Evolutionary conservation across 192 early-diverging fungal genomes (phyloP).

Genomic region (Jimgerdemannia lactiflua): DNA sequence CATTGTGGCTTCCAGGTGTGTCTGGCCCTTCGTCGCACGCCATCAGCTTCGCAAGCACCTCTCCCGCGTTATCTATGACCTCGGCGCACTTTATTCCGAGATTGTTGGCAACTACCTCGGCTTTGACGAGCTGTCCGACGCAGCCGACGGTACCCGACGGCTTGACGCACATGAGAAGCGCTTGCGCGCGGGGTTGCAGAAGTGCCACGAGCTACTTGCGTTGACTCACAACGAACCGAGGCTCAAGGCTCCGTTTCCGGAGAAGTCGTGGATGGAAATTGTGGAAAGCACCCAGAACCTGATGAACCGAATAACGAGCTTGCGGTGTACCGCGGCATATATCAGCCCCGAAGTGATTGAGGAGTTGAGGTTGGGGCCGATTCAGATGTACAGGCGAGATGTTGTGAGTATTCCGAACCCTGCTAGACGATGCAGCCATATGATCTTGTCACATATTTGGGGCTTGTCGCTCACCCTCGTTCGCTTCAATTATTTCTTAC

Average conservation of each 20-base stretch:
- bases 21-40: constrained; percentile 74
- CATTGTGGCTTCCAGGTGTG: constrained; percentile 26
- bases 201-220: constrained; percentile 42
- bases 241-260: constrained; percentile 68
- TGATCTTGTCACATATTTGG: not conserved
- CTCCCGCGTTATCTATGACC: constrained; percentile 33
- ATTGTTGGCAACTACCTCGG: constrained; percentile 38
- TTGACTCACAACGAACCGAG: constrained; percentile 70
- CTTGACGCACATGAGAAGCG: constrained; percentile 4
- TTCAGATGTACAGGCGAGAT: constrained; percentile 38
- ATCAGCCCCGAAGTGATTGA: constrained; percentile 33
- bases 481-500: not conserved
- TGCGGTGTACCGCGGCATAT: constrained; percentile 44
- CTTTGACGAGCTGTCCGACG: not conserved
- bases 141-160: constrained; percentile 10
- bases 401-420: constrained; percentile 30
- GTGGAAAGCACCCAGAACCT: constrained; percentile 61
- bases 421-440: too few species aligned
- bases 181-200: constrained; percentile 17
- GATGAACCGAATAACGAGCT: constrained; percentile 66
- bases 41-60: constrained; percentile 58
- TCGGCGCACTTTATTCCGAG: constrained; percentile 60
- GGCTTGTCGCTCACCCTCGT: not conserved
- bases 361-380: constrained; percentile 4
- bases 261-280: constrained; percentile 57